Base-by-base conservation (phyloP, 2,329 filamentous ascomycete species). In the Aspergillus chevalieri region DNA sequence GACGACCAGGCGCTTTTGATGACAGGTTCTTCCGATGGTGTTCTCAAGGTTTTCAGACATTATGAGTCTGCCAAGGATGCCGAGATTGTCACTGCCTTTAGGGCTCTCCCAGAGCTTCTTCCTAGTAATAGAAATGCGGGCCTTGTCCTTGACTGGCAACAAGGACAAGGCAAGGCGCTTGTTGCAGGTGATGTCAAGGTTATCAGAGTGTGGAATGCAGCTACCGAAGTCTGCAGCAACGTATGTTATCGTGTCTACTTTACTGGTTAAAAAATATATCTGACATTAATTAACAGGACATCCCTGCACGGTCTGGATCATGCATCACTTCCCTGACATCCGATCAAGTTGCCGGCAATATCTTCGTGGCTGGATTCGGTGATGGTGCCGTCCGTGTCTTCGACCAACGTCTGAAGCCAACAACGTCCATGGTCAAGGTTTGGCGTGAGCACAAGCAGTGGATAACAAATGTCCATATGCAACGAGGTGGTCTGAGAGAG, bases 61-160 rank as follows among this genome's bases (percentile, higher is more conserved):
- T 98, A 98, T 66, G 90, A 96, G 59, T 83, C 82, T 19, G 79
- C 85, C 43, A 79, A 79, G 54, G 79, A 84, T 46, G 85, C 93
- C 24, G 87, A 95, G 70, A 80, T 98, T 26, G 90, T 94, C 3
- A 90, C 92, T 0, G 82, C 89, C 15, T 97, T 94, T 83, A 84
- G 93, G 43, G 93, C 93, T 4, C 73, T 98, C 51, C 95, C 89
- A 10, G 89, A 98, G 70, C 86, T 97, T 65, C 87, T 97, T 5
- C 89, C 91, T 3, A 95, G 89, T 67, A 95, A 92, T 62, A 86
- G 91, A 63, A 95, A 95, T 67, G 91, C 91, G 1, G 93, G 93
- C 19, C 86, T 98, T 71, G 92, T 97, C 22, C 94, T 97, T 65
- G 92, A 98, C 68, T 98, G 93, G 93, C 92, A 97, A 67, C 93